Evolutionary conservation across 176 grass and related monocot species (phyloP).

Genomic region (Oryza brachyantha): DNA sequence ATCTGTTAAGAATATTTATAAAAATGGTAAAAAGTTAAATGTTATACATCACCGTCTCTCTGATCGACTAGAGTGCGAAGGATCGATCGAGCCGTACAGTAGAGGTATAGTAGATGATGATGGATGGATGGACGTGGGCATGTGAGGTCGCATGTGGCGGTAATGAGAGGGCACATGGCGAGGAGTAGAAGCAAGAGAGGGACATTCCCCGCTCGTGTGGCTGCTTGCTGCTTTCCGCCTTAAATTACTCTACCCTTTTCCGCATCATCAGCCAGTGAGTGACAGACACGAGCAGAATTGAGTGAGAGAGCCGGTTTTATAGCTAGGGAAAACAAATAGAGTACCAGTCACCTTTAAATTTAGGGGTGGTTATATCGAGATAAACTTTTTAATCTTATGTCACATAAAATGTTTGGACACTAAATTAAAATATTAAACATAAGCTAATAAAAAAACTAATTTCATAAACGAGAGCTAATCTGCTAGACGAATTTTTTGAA

Average conservation of each 20-base stretch:
- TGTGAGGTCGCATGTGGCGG: conserved; percentile 1
- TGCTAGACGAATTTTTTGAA: too few relatives aligned
- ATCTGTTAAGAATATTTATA: too few relatives aligned
- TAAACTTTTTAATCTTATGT: too few relatives aligned
- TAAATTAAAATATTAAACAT: too few relatives aligned
- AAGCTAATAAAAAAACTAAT: too few relatives aligned
- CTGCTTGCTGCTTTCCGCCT: not conserved
- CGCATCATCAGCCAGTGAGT: not conserved
- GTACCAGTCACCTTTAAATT: too few relatives aligned
- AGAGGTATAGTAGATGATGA: not conserved
- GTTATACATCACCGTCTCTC: not conserved
- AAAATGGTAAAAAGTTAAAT: too few relatives aligned
- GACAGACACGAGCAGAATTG: too few relatives aligned
- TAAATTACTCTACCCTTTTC: not conserved
- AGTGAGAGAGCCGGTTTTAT: not conserved
- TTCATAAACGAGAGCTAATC: too few relatives aligned
- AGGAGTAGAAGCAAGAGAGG: not conserved
- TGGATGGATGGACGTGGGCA: not conserved
- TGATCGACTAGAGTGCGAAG: not conserved
- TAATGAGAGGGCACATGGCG: not conserved
- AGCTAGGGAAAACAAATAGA: too few relatives aligned
- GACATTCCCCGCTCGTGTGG: conserved; percentile 23
- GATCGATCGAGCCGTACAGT: not conserved
- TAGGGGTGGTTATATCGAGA: too few relatives aligned
- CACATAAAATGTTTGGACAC: too few relatives aligned